A percentile compares a stretch with the other conserved stretches of the same genome.
phyloP scores from a whole-genome alignment of 495 filamentous ascomycete genomes.

The Penicillium diatomitis region DNA sequence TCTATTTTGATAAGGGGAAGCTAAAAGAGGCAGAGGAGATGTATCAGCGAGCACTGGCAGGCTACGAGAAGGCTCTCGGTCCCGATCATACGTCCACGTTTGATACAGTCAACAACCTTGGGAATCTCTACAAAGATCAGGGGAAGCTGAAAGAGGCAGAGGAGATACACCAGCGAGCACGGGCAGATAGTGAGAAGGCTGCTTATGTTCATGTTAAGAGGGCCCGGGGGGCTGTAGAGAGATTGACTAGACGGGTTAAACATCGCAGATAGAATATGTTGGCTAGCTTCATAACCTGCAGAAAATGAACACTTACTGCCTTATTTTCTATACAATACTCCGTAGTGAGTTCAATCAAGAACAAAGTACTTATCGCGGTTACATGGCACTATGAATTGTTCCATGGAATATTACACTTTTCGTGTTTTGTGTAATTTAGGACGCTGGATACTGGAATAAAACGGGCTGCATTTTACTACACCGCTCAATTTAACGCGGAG shows the following conservation, averaged over 20 bases:
- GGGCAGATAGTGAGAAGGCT: constrained; percentile 24
- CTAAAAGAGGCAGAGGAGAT: constrained; percentile 2
- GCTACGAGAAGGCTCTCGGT: constrained; percentile 3
- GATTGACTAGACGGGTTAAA: not conserved
- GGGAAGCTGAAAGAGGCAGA: constrained; percentile 4
- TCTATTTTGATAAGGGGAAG: constrained; percentile 4
- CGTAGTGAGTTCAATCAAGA: not conserved
- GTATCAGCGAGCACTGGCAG: constrained; percentile 5
- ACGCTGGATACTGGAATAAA: not conserved
- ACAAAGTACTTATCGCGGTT: too few relatives aligned
- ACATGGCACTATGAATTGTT: not conserved
- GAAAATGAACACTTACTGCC: not conserved
- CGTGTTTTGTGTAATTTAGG: not conserved
- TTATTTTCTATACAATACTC: not conserved
- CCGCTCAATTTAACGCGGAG: not conserved
- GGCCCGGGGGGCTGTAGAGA: not conserved
- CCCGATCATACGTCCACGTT: constrained; percentile 4
- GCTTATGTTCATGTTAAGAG: constrained; percentile 20
- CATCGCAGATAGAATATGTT: not conserved
- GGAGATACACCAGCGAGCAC: constrained; percentile 14
- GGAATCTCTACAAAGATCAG: constrained; percentile 2
- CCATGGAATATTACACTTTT: not conserved
- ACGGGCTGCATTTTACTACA: not conserved
- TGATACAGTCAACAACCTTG: constrained; percentile 1
- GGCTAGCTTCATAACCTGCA: not conserved